A percentile compares a stretch with the other conserved stretches of the same genome.
phyloP scores from a whole-genome alignment of 495 filamentous ascomycete genomes.

The Penicillium ucsense region DNA sequence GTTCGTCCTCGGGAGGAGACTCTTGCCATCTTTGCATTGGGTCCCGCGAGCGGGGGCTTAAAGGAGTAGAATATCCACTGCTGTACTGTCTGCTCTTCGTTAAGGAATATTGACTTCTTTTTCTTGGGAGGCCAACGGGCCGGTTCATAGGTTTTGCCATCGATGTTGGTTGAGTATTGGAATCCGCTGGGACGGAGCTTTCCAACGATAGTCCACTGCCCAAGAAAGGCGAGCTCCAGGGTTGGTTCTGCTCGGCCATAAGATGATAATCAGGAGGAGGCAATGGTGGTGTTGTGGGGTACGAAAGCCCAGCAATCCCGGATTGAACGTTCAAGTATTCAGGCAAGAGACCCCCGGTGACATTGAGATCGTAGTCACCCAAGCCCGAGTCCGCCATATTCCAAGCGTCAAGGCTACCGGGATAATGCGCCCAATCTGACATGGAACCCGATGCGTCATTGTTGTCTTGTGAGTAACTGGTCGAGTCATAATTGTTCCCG shows the following conservation, averaged over 20 bases:
- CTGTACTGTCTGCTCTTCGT: background rate
- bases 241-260: background rate
- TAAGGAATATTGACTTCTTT: background rate
- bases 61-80: background rate
- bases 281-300: background rate
- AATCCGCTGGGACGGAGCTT: background rate
- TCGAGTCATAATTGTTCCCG: no score
- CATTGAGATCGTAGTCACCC: no score
- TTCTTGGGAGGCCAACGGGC: background rate
- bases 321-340: background rate
- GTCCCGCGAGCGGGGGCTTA: constrained; percentile 2
- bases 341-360: background rate
- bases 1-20: constrained; percentile 71
- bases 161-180: background rate
- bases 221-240: background rate
- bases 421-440: no score
- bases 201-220: background rate
- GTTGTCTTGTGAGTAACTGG: no score
- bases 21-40: constrained; percentile 68
- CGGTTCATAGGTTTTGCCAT: background rate
- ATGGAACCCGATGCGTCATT: no score
- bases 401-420: no score
- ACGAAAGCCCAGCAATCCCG: background rate
- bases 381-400: no score
- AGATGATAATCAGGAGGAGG: background rate